Evolutionary conservation across 441 rosid species (phyloP).

Genomic region (Syzygium malaccense): DNA sequence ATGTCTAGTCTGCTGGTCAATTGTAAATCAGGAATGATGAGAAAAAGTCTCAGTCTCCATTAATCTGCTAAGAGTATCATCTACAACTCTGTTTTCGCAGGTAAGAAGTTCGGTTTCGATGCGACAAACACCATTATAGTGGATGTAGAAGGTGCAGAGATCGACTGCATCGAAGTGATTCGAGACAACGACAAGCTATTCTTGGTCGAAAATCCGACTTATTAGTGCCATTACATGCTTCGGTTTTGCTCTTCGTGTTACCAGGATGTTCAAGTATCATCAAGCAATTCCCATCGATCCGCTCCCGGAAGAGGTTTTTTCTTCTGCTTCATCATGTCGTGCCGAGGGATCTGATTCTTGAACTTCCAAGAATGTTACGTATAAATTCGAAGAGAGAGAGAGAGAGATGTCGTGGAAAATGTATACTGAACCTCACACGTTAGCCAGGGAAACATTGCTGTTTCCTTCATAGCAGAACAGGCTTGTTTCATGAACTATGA

Average conservation of each 20-base stretch:
- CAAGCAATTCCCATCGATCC: not conserved
- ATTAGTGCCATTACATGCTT: not conserved
- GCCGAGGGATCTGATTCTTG: not conserved
- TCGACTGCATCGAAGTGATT: conserved; percentile 75
- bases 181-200: conserved; percentile 82
- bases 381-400: not conserved
- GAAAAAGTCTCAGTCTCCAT: not conserved
- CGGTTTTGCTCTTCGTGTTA: not conserved
- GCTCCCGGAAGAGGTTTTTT: not conserved
- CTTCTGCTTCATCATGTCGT: not conserved
- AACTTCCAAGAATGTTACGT: not conserved
- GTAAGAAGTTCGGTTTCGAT: conserved; percentile 61
- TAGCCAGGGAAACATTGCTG: not conserved
- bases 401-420: not conserved
- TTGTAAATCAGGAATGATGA: not conserved
- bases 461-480: not conserved
- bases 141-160: conserved; percentile 72
- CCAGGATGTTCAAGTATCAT: not conserved
- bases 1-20: not conserved
- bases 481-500: not conserved
- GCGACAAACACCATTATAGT: conserved; percentile 41
- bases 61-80: not conserved
- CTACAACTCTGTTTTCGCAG: conserved; percentile 15
- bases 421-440: not conserved
- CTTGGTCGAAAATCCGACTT: conserved; percentile 35